A percentile compares a stretch with the other conserved stretches of the same genome.
Evolutionary conservation across 306 rosid species (phyloP).

Genomic region (Dalbergia cultrata): DNA sequence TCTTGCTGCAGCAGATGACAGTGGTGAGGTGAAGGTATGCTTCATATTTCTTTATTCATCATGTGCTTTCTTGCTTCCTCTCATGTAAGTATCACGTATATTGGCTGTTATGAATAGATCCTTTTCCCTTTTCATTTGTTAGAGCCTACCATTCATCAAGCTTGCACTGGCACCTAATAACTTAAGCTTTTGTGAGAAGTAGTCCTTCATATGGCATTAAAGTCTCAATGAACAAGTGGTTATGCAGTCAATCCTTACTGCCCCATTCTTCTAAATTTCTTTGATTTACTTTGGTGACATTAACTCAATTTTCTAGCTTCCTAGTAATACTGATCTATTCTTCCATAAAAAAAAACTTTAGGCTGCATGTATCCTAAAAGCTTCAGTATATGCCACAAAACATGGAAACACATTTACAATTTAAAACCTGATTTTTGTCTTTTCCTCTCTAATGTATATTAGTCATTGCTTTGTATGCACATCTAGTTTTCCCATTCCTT

Average conservation of each 20-base stretch:
- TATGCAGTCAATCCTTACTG: not conserved
- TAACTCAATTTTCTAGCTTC: conserved; percentile 1
- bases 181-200: conserved; percentile 13
- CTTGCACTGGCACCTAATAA: not conserved
- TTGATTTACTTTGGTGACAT: conserved; percentile 21
- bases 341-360: conserved; percentile 31
- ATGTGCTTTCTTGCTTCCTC: not conserved
- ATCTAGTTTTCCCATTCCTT: conserved; percentile 19
- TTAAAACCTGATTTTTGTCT: not conserved
- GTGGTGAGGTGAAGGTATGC: conserved; percentile 91
- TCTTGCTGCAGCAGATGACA: conserved; percentile 96
- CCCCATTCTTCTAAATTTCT: not conserved
- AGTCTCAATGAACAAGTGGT: conserved; percentile 9
- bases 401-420: conserved; percentile 32
- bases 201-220: conserved; percentile 17
- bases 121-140: conserved; percentile 28
- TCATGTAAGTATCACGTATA: conserved; percentile 13
- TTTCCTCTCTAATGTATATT: not conserved
- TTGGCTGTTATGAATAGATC: conserved; percentile 30
- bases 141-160: conserved; percentile 16
- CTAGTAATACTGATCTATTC: conserved; percentile 20
- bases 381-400: conserved; percentile 30
- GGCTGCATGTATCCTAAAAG: conserved; percentile 27
- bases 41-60: conserved; percentile 33
- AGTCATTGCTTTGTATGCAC: conserved; percentile 18